Conservation (phyloP, 2,329 filamentous ascomycete genomes). For the Plectosphaerella plurivora region DNA sequence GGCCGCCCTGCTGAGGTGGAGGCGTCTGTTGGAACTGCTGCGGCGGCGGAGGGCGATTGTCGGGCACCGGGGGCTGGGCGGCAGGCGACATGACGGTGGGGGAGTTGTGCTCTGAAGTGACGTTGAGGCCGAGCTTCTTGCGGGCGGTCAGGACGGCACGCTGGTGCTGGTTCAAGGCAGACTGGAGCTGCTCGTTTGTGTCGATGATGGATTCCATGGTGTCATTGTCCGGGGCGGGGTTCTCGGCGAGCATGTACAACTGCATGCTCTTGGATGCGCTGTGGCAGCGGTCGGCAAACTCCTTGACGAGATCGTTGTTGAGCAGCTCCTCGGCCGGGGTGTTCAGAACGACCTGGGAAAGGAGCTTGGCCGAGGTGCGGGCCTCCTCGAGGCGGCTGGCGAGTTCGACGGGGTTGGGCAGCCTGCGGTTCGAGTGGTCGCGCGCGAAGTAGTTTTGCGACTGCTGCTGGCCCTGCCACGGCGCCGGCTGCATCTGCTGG, state of each 20-base stretch:
- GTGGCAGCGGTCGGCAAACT: constrained; percentile 85
- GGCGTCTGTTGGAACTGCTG: constrained; percentile 9
- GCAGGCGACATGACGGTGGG: constrained; percentile 21
- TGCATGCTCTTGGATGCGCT: constrained; percentile 79
- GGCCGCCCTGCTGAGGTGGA: constrained; percentile 14
- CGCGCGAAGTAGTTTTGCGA: constrained; percentile 56
- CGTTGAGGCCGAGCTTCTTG: constrained; percentile 45
- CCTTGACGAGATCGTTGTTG: constrained; percentile 81
- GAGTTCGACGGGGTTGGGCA: constrained; percentile 72
- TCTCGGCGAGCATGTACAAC: constrained; percentile 73
- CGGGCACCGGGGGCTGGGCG: constrained; percentile 20
- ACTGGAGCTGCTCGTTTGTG: constrained; percentile 85
- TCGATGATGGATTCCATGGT: constrained; percentile 93
- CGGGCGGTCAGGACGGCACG: constrained; percentile 65
- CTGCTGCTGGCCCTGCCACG: constrained; percentile 19
- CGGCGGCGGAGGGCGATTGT: constrained; percentile 14
- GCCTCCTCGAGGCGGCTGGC: constrained; percentile 84
- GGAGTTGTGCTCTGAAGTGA: constrained; percentile 19
- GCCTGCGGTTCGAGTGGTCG: constrained; percentile 38
- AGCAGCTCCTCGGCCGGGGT: constrained; percentile 74
- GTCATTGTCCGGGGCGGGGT: constrained; percentile 83
- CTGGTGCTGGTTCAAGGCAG: constrained; percentile 79
- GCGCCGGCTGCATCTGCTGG: constrained; percentile 18
- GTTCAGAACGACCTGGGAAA: constrained; percentile 87
- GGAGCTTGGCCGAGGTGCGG: constrained; percentile 80